These are phyloP conservation scores for Zymoseptoria tritici DNA, from an alignment of 2,329 filamentous ascomycete genomes.

Conservation along the genomic window DNA sequence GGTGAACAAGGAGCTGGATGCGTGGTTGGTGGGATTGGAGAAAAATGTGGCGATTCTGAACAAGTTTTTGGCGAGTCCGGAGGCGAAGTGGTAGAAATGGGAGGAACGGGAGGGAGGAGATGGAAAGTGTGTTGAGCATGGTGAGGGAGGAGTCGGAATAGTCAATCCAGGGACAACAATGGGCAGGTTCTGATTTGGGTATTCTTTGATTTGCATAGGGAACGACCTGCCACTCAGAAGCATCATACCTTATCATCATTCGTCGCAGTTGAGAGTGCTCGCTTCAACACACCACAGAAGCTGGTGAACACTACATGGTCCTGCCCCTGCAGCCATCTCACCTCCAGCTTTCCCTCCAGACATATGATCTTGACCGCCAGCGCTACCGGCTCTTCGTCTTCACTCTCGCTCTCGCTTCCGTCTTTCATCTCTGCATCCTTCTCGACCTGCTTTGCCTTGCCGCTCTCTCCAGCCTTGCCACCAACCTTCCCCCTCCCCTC, in stretches of 20 bases:
- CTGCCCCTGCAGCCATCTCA: slow-evolving; percentile 68
- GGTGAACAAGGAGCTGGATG: slow-evolving; percentile 56
- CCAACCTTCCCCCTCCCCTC: slow-evolving; percentile 25
- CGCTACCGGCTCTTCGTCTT: slow-evolving; percentile 29
- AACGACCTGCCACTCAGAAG: neutral
- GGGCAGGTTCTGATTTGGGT: neutral
- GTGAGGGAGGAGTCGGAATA: neutral
- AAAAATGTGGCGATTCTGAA: slow-evolving; percentile 71
- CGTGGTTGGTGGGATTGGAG: slow-evolving; percentile 72
- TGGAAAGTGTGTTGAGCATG: neutral
- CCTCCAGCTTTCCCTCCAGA: slow-evolving; percentile 33
- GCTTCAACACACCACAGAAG: slow-evolving; percentile 71
- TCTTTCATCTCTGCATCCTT: slow-evolving; percentile 27
- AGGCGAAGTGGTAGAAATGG: slow-evolving; percentile 32
- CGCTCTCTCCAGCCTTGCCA: slow-evolving; percentile 14
- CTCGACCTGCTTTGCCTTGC: slow-evolving; percentile 10
- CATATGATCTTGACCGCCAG: slow-evolving; percentile 37
- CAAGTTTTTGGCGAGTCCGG: slow-evolving; percentile 50
- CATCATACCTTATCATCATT: neutral
- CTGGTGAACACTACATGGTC: slow-evolving; percentile 75
- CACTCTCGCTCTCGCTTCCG: slow-evolving; percentile 21
- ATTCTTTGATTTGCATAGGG: neutral
- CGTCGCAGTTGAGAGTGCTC: slow-evolving; percentile 8
- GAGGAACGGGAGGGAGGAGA: neutral
- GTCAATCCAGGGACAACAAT: neutral